Conservation (phyloP, 1,284 basidiomycete genomes). For the Ganoderma meredithae region DNA sequence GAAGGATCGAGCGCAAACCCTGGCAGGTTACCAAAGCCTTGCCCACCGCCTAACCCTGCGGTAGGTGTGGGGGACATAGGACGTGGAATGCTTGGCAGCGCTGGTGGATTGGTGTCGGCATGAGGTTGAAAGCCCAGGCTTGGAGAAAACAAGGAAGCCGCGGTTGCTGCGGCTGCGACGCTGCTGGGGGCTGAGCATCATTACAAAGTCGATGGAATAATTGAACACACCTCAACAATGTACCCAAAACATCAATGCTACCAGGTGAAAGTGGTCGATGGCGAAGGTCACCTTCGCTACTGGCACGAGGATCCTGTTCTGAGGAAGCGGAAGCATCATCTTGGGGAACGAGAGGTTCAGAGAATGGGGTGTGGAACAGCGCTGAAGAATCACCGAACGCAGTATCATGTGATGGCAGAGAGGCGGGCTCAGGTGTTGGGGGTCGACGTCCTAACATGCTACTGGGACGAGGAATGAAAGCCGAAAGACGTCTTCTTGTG, state of each 20-base stretch:
- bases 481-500: constrained; percentile 36
- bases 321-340: constrained; percentile 9
- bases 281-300: constrained; percentile 29
- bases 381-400: neutral
- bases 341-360: constrained; percentile 4
- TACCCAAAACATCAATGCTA: constrained; percentile 81
- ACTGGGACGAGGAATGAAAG: constrained; percentile 36
- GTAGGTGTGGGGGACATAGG: constrained; percentile 59
- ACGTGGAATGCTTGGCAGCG: constrained; percentile 37
- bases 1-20: constrained; percentile 32
- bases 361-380: neutral
- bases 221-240: constrained; percentile 69
- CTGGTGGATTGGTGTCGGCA: constrained; percentile 26
- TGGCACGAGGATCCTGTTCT: constrained; percentile 21
- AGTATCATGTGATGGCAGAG: constrained; percentile 3
- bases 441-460: constrained; percentile 33
- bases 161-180: constrained; percentile 82
- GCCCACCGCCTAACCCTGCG: constrained; percentile 47
- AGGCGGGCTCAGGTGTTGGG: constrained; percentile 19
- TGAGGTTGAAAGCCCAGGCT: constrained; percentile 46
- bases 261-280: constrained; percentile 61
- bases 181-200: constrained; percentile 45
- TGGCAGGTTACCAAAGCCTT: constrained; percentile 35
- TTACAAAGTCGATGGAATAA: neutral
- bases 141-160: constrained; percentile 71